These are phyloP conservation scores for Penicillium palitans DNA, from an alignment of 2,329 filamentous ascomycete genomes.

Conservation along the genomic window DNA sequence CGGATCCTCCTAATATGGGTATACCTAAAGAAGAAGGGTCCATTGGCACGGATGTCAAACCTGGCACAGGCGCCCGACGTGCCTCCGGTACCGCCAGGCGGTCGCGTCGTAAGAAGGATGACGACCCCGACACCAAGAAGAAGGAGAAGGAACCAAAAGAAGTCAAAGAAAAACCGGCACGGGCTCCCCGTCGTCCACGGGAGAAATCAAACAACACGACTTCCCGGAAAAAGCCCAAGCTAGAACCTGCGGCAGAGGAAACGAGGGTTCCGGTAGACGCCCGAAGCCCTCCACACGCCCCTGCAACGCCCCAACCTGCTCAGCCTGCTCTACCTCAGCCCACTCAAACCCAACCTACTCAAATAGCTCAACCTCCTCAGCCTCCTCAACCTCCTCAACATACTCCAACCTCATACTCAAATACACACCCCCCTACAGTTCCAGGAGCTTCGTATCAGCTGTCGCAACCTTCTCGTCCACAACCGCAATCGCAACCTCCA, in stretches of 20 bases:
- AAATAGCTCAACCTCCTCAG: constrained; percentile 12
- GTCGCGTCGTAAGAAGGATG: constrained; percentile 47
- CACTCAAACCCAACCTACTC: constrained; percentile 4
- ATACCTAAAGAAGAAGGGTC: constrained; percentile 31
- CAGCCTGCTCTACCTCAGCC: constrained; percentile 1
- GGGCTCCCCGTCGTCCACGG: constrained; percentile 35
- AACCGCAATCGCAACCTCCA: constrained; percentile 46
- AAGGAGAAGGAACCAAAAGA: constrained; percentile 31
- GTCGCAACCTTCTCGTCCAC: constrained; percentile 48
- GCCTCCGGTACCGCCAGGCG: constrained; percentile 32
- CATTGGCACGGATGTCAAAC: constrained; percentile 24
- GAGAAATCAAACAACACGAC: constrained; percentile 38
- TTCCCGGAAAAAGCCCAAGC: constrained; percentile 52
- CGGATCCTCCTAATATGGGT: constrained; percentile 30
- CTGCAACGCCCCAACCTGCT: constrained; percentile 10
- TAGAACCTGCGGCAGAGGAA: constrained; percentile 34
- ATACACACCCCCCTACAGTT: constrained; percentile 55
- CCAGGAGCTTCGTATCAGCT: constrained; percentile 42
- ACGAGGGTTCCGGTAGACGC: constrained; percentile 14
- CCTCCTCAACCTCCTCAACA: constrained; percentile 13
- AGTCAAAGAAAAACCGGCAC: constrained; percentile 22
- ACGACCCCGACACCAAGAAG: constrained; percentile 32
- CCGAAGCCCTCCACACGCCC: constrained; percentile 12
- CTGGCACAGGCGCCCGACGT: constrained; percentile 33
- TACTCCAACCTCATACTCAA: constrained; percentile 14